Evolutionary conservation across 2,329 filamentous ascomycete genomes (phyloP), one percentile per base, ranked within the genome.

Genomic region (Tolypocladium tundrense): DNA sequence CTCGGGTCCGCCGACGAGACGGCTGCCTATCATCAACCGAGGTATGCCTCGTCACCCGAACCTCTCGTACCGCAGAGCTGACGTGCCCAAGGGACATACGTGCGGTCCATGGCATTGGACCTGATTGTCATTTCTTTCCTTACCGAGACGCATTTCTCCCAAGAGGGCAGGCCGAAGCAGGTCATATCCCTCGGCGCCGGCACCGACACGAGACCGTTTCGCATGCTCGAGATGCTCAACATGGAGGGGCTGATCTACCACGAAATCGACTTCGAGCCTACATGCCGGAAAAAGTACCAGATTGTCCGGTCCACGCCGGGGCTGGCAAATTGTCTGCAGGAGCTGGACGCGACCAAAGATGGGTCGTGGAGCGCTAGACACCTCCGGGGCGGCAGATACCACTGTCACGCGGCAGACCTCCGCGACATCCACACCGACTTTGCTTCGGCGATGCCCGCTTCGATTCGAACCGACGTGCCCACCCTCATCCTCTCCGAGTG

Each of bases 401-500:
- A 76, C 67, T 81, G 79, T 56, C 87, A 90, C 60, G 82, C 86
- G 1, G 67, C 90, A 43, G 91, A 96, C 69, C 79, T 96, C 7
- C 83, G 91, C 54, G 73, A 79, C 13, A 71, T 93, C 10, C 55
- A 63, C 40, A 50, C 56, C 16, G 21, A 27, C n/a, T 39, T 62
- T 3, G 50, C 58, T 14, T 31, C 53, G 9, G 27, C 27, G 37
- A 58, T 62, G 54, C 9, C 59, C 43, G 13, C 43, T 24, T n/a
- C 56, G 58, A 40, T 84, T 75, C 64, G 82, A 75, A 68, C 73
- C 64, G 66, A 83, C 68, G 31, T 90, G 0, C 91, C 94, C 0
- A 99, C 94, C 0, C 75, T 99, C 10, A 73, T 99, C 31, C 79
- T 99, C 8, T 97, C 93, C 0, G 94, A 99, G 72, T 97, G 94